phyloP scores from a whole-genome alignment of 2,329 filamentous ascomycete species.

The Aspergillus vadensis region DNA sequence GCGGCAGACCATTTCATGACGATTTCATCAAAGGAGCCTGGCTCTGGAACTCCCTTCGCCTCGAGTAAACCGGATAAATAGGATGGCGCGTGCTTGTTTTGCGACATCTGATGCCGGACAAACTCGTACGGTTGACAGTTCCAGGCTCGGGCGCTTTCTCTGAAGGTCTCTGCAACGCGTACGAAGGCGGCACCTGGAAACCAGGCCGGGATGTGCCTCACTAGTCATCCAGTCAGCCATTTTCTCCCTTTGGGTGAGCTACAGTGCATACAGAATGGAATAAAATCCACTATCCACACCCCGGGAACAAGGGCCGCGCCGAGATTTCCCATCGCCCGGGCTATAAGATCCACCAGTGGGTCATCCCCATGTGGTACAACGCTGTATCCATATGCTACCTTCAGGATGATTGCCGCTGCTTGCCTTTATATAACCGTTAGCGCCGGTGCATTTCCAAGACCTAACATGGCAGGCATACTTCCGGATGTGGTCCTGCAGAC shows the following conservation, averaged over 20 bases:
- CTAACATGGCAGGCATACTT: conserved; percentile 34
- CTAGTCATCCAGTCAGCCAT: conserved; percentile 4
- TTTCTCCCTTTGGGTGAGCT: not conserved
- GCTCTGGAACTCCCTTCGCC: conserved; percentile 3
- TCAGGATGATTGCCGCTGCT: conserved; percentile 46
- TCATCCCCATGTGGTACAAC: conserved; percentile 43
- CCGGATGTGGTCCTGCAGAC: conserved; percentile 46
- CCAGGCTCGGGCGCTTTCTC: conserved; percentile 33
- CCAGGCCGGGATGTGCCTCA: conserved; percentile 14
- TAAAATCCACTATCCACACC: conserved; percentile 17
- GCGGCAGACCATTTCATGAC: conserved; percentile 47
- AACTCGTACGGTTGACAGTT: conserved; percentile 44
- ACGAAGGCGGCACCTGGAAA: conserved; percentile 7
- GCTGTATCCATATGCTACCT: conserved; percentile 52
- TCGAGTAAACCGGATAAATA: conserved; percentile 23
- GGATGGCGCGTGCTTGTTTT: conserved; percentile 14
- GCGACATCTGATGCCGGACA: conserved; percentile 17
- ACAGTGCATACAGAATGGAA: conserved; percentile 13
- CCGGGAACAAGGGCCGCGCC: conserved; percentile 18
- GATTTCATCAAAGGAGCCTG: conserved; percentile 28
- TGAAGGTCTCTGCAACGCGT: not conserved
- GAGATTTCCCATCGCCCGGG: conserved; percentile 45
- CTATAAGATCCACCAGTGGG: conserved; percentile 47
- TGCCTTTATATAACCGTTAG: conserved; percentile 27
- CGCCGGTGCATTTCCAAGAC: not conserved